phyloP scores from a whole-genome alignment of 345 rosid genomes.

The Eucalyptus grandis region DNA sequence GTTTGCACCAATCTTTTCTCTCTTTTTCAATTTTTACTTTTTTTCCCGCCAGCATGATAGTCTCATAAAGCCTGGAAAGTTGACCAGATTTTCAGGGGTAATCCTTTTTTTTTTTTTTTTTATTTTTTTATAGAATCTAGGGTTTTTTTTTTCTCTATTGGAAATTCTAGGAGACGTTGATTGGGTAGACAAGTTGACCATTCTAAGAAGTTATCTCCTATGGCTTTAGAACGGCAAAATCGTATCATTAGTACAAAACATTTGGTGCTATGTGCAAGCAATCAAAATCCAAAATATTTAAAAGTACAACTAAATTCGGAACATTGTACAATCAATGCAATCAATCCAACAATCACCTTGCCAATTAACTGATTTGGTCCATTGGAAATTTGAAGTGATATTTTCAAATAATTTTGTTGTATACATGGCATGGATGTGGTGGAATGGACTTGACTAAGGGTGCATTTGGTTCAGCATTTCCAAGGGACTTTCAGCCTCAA shows the following conservation, averaged over 20 bases:
- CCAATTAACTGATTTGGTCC: not conserved
- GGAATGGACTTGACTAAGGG: no score
- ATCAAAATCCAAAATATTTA: not conserved
- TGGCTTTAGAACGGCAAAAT: not conserved
- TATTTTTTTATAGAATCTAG: not conserved
- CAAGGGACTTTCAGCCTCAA: no score
- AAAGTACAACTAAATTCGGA: not conserved
- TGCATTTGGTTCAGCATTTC: no score
- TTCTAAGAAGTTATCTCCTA: not conserved
- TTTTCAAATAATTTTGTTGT: not conserved
- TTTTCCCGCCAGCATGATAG: not conserved
- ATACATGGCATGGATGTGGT: rapidly evolving
- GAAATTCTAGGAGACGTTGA: not conserved
- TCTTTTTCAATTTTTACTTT: not conserved
- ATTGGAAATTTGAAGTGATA: not conserved
- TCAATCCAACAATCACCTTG: not conserved
- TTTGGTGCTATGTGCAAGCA: not conserved
- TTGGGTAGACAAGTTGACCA: not conserved
- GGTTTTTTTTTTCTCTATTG: not conserved
- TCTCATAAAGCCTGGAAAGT: not conserved
- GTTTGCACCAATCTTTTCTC: not conserved
- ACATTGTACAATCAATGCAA: not conserved
- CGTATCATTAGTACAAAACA: not conserved
- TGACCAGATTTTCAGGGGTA: not conserved
- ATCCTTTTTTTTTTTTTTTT: not conserved